Percentiles rank a stretch among this genome's conserved stretches.
Evolutionary conservation across 2,329 filamentous ascomycete genomes (phyloP).

Genomic region (Penicillium sp.): DNA sequence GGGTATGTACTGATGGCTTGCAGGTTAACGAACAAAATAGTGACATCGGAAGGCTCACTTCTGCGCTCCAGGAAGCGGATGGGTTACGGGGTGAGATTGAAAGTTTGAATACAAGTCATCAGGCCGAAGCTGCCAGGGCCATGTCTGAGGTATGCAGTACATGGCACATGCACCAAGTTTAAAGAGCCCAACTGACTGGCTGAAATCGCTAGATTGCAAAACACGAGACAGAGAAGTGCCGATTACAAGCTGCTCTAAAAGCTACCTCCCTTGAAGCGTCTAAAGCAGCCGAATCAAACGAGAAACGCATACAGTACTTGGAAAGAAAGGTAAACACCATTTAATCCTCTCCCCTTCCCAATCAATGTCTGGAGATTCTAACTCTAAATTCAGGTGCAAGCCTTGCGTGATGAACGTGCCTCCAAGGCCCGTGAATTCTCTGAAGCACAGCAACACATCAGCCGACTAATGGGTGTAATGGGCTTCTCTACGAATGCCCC

Average conservation of each 20-base stretch:
- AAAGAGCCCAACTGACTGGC: background rate
- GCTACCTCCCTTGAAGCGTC: conserved; percentile 22
- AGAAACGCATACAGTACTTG: conserved; percentile 31
- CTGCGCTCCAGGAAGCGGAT: conserved; percentile 21
- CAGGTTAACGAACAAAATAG: conserved; percentile 26
- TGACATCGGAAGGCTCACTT: conserved; percentile 22
- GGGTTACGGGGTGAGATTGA: conserved; percentile 20
- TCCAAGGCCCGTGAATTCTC: conserved; percentile 40
- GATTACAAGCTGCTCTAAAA: conserved; percentile 28
- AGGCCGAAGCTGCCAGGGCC: conserved; percentile 19
- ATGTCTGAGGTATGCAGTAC: conserved; percentile 23
- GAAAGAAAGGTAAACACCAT: conserved; percentile 31
- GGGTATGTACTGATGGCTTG: conserved; percentile 7
- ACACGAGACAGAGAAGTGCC: conserved; percentile 26
- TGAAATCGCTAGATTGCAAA: conserved; percentile 19
- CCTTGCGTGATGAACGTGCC: conserved; percentile 34
- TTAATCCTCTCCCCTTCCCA: no score
- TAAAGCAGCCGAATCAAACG: conserved; percentile 31
- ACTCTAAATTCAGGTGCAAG: conserved; percentile 29
- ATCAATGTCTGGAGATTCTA: background rate
- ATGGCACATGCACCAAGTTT: background rate
- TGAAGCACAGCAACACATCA: conserved; percentile 40
- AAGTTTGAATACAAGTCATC: conserved; percentile 22
- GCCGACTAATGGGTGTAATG: conserved; percentile 40
- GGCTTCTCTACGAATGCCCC: conserved; percentile 29